A percentile compares a stretch with the other conserved stretches of the same genome.
Evolutionary conservation across 2,329 filamentous ascomycete genomes (phyloP).

Genomic region (Curvularia hawaiiensis): DNA sequence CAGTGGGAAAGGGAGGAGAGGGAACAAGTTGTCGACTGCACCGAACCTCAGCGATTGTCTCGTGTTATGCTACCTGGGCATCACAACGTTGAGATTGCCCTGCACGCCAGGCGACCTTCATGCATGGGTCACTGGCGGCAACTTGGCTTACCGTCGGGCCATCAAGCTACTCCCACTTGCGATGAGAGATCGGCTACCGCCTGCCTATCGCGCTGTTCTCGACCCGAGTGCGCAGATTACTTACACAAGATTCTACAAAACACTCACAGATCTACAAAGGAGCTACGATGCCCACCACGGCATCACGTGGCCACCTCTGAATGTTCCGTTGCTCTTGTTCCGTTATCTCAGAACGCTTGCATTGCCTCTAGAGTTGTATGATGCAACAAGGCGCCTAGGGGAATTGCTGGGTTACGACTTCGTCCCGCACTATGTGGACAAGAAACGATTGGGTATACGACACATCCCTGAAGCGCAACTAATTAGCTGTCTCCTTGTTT

Average conservation of each 20-base stretch:
- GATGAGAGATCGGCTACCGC: conserved; percentile 69
- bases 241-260: conserved; percentile 66
- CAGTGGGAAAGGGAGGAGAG: conserved; percentile 40
- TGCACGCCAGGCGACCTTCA: conserved; percentile 75
- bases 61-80: conserved; percentile 78
- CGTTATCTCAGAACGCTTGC: conserved; percentile 73
- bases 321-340: conserved; percentile 70
- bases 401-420: conserved; percentile 60
- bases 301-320: conserved; percentile 74
- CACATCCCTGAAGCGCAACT: conserved; percentile 72
- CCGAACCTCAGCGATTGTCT: conserved; percentile 78
- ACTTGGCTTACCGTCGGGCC: conserved; percentile 74
- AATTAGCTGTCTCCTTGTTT: conserved; percentile 71
- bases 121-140: conserved; percentile 67
- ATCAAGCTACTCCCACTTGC: conserved; percentile 62
- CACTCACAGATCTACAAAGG: conserved; percentile 65
- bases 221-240: conserved; percentile 57
- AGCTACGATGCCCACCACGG: conserved; percentile 71
- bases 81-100: conserved; percentile 75
- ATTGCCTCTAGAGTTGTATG: conserved; percentile 73
- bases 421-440: conserved; percentile 56
- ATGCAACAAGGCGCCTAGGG: conserved; percentile 63
- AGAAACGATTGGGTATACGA: conserved; percentile 31
- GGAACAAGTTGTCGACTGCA: conserved; percentile 55
- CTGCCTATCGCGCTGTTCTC: conserved; percentile 64